A percentile compares a stretch with the other conserved stretches of the same genome.
These are phyloP conservation scores for Magnolia sinica DNA, from an alignment of 164 flowering plant genomes.

Conservation along the genomic window DNA sequence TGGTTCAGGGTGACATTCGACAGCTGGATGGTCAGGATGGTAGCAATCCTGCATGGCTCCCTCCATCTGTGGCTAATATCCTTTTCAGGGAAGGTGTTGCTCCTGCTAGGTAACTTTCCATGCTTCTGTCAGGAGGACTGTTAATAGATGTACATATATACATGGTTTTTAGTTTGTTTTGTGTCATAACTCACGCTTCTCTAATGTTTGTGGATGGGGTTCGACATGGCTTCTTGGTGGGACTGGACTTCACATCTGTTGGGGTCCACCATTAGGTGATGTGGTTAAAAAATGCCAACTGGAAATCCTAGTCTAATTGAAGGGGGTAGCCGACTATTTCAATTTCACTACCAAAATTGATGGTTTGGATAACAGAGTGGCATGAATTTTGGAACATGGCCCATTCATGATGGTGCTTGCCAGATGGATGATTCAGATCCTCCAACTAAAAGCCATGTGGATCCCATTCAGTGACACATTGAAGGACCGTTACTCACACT, in stretches of 20 bases:
- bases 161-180: too few relatives aligned
- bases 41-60: slow-evolving; percentile 60
- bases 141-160: neutral
- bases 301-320: neutral
- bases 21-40: slow-evolving; percentile 34
- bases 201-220: neutral
- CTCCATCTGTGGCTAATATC: slow-evolving; percentile 53
- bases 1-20: slow-evolving; percentile 12
- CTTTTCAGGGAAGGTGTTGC: slow-evolving; percentile 44
- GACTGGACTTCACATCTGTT: neutral
- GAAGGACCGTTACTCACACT: neutral
- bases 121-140: neutral
- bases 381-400: neutral
- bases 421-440: too few relatives aligned
- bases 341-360: too few relatives aligned
- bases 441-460: neutral
- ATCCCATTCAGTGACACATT: neutral
- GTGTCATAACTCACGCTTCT: neutral
- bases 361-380: neutral
- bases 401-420: too few relatives aligned
- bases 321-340: too few relatives aligned
- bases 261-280: neutral
- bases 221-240: neutral
- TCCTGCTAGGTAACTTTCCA: slow-evolving; percentile 4
- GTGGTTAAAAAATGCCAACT: neutral